Conservation (phyloP, 257 asterid species). For the Nicotiana benthamiana region DNA sequence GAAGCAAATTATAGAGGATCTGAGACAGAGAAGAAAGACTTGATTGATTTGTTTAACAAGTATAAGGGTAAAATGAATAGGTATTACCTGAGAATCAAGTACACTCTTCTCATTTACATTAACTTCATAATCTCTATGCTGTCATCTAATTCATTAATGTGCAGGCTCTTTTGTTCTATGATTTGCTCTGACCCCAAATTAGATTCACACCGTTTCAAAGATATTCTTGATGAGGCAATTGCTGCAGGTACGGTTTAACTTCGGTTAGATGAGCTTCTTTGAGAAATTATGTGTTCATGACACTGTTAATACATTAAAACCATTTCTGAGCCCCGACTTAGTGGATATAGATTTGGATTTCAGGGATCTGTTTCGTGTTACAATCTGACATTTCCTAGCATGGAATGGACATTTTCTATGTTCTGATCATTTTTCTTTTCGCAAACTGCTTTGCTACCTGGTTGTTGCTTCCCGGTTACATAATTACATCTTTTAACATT, state of each 20-base stretch:
- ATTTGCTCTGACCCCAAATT: constrained; percentile 69
- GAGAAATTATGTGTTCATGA: not conserved
- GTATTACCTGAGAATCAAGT: too few species aligned
- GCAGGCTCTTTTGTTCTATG: constrained; percentile 88
- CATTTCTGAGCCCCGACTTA: too few species aligned
- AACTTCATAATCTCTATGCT: not conserved
- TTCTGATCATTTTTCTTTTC: too few species aligned
- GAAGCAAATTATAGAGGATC: constrained; percentile 92
- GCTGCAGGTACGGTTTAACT: constrained; percentile 40
- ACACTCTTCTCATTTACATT: not conserved
- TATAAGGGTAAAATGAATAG: constrained; percentile 83
- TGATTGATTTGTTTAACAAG: constrained; percentile 61
- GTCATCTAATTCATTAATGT: not conserved
- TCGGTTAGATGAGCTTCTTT: not conserved
- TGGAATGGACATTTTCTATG: not conserved
- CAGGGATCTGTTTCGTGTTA: too few species aligned
- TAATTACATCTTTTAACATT: too few species aligned
- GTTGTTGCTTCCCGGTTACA: not conserved
- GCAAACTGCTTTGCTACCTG: not conserved
- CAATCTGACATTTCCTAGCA: too few species aligned
- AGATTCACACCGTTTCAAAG: constrained; percentile 92
- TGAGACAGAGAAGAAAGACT: constrained; percentile 67
- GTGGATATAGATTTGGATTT: too few species aligned
- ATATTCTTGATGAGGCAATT: constrained; percentile 68
- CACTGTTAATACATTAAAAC: too few species aligned